Evolutionary conservation across 305 asterid species (phyloP).

Genomic region (Striga hermonthica): DNA sequence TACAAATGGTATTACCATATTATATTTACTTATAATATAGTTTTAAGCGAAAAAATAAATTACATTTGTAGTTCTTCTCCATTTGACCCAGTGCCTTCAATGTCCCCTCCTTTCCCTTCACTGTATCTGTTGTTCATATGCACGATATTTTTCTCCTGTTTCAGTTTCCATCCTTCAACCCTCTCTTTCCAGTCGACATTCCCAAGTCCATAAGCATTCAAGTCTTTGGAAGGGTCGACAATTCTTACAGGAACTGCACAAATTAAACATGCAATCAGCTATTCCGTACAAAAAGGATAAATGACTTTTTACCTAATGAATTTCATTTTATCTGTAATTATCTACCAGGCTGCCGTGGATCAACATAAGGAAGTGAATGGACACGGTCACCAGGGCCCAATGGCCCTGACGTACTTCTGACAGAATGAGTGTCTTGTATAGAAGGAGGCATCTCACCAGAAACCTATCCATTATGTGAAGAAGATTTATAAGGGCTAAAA

Average conservation of each 20-base stretch:
- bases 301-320: too few relatives aligned
- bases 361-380: conserved; percentile 50
- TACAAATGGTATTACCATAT: too few relatives aligned
- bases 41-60: not conserved
- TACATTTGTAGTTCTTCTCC: conserved; percentile 73
- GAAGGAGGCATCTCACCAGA: conserved; percentile 73
- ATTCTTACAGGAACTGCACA: conserved; percentile 60
- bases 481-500: too few relatives aligned
- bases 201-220: conserved; percentile 66
- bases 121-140: conserved; percentile 47
- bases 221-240: conserved; percentile 69
- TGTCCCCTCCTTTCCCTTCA: conserved; percentile 68
- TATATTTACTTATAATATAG: too few relatives aligned
- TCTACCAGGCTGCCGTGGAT: conserved; percentile 59
- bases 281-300: conserved; percentile 1
- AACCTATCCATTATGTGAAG: conserved; percentile 32
- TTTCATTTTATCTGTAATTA: too few relatives aligned
- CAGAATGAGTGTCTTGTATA: conserved; percentile 59
- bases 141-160: conserved; percentile 57
- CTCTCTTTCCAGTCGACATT: conserved; percentile 79
- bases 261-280: conserved; percentile 19
- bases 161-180: conserved; percentile 69
- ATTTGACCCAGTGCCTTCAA: conserved; percentile 73
- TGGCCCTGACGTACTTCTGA: conserved; percentile 79
- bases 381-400: conserved; percentile 53